Percentiles rank a stretch among this genome's conserved stretches.
These are phyloP conservation scores for Trypanosoma platydactyli DNA, from an alignment of 208 protist genomes.

Conservation along the genomic window DNA sequence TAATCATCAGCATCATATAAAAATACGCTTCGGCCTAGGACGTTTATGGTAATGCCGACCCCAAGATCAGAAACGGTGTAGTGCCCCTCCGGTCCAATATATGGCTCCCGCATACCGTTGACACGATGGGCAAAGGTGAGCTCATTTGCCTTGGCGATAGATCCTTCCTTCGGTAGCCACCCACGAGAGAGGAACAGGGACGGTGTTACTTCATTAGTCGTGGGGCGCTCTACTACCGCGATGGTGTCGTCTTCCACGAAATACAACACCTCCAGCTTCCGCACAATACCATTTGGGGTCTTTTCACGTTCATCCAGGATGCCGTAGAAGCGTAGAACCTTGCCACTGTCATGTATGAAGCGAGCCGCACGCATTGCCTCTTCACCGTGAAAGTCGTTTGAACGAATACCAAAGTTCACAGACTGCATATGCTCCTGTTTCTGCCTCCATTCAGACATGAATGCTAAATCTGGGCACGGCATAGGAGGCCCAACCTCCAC, in stretches of 20 bases:
- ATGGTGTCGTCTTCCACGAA: conserved; percentile 96
- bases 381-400: conserved; percentile 56
- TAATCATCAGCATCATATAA: conserved; percentile 95
- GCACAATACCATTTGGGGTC: conserved; percentile 62
- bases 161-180: conserved; percentile 80
- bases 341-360: conserved; percentile 93
- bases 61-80: conserved; percentile 84
- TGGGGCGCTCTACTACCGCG: conserved; percentile 91
- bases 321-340: conserved; percentile 95
- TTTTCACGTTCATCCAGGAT: conserved; percentile 74
- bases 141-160: conserved; percentile 68
- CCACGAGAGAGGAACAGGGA: conserved; percentile 83
- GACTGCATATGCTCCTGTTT: conserved; percentile 51
- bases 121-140: conserved; percentile 83
- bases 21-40: conserved; percentile 79
- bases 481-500: conserved; percentile 55
- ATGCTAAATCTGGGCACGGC: conserved; percentile 65
- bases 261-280: conserved; percentile 92
- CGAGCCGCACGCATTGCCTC: conserved; percentile 70
- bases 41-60: conserved; percentile 78
- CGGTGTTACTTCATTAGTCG: conserved; percentile 88
- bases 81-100: conserved; percentile 67
- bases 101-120: conserved; percentile 77
- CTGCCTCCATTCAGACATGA: conserved; percentile 60
- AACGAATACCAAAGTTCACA: conserved; percentile 64